A percentile compares a stretch with the other conserved stretches of the same genome.
Conservation (phyloP, 164 flowering plant species). For the Vitis vinifera region DNA sequence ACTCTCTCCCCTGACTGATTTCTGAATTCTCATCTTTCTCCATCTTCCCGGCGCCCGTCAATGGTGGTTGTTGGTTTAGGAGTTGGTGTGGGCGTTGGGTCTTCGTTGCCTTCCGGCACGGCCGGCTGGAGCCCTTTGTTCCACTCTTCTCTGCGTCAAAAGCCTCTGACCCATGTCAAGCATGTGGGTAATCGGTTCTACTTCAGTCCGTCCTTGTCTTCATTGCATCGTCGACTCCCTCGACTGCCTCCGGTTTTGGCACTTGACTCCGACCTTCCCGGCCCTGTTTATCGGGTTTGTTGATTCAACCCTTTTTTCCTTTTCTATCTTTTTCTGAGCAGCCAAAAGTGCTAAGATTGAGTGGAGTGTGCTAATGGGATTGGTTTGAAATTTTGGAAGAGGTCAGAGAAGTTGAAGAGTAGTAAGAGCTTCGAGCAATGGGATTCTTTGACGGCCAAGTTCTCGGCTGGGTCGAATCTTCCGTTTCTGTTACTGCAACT, state of each 20-base stretch:
- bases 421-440: conserved; percentile 48
- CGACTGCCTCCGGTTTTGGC: conserved; percentile 12
- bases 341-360: background rate
- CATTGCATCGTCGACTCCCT: conserved; percentile 13
- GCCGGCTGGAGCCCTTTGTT: too few species aligned
- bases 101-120: too few species aligned
- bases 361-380: background rate
- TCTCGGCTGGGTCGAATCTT: conserved; percentile 71
- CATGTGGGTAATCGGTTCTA: too few species aligned
- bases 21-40: too few species aligned
- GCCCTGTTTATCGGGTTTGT: conserved; percentile 19
- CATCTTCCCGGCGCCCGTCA: too few species aligned
- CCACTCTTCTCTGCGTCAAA: too few species aligned
- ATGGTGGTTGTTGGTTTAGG: too few species aligned
- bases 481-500: conserved; percentile 76
- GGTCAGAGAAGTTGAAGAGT: conserved; percentile 16
- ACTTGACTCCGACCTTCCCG: conserved; percentile 21
- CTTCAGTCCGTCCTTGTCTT: background rate
- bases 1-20: too few species aligned
- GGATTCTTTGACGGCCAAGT: conserved; percentile 74
- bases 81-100: too few species aligned
- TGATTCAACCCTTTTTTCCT: background rate
- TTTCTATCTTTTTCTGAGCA: background rate
- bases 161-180: too few species aligned
- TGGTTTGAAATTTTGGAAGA: conserved; percentile 16